A percentile compares a stretch with the other conserved stretches of the same genome.
Conservation (phyloP, 179 eudicot genomes). For the Gypsophila paniculata region DNA sequence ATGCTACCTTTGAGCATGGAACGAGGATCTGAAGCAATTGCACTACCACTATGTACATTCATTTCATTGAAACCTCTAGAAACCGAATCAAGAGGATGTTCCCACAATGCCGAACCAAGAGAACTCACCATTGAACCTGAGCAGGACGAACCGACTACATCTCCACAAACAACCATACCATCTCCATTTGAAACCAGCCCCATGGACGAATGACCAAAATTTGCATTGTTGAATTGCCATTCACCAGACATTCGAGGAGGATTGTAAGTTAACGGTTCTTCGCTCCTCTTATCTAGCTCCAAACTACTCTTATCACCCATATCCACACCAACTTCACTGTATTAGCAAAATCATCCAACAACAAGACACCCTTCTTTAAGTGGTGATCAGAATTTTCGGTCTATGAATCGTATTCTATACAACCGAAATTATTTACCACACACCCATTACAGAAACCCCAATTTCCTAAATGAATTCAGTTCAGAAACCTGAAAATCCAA, state of each 20-base stretch:
- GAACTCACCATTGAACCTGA: conserved; percentile 57
- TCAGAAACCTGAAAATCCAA: conserved; percentile 31
- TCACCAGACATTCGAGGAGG: conserved; percentile 48
- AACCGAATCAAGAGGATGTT: conserved; percentile 39
- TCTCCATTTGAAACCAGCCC: conserved; percentile 38
- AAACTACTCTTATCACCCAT: conserved; percentile 43
- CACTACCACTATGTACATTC: conserved; percentile 46
- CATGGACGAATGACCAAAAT: conserved; percentile 44
- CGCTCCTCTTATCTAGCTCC: conserved; percentile 52
- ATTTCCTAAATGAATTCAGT: conserved; percentile 24
- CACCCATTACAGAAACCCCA: conserved; percentile 22
- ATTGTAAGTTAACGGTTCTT: conserved; percentile 41
- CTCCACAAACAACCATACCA: conserved; percentile 38
- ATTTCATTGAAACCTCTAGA: conserved; percentile 50
- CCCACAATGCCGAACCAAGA: conserved; percentile 63
- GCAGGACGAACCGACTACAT: conserved; percentile 32
- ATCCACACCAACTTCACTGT: conserved; percentile 37
- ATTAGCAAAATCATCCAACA: conserved; percentile 20
- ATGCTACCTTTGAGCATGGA: conserved; percentile 47
- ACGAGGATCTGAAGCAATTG: conserved; percentile 38
- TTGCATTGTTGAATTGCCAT: conserved; percentile 49
- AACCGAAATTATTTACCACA: conserved; percentile 21
- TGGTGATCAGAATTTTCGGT: neutral
- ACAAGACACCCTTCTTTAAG: neutral
- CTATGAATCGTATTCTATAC: conserved; percentile 10